Evolutionary conservation across 2,329 filamentous ascomycete genomes (phyloP).

Genomic region (Botryotinia narcissicola): DNA sequence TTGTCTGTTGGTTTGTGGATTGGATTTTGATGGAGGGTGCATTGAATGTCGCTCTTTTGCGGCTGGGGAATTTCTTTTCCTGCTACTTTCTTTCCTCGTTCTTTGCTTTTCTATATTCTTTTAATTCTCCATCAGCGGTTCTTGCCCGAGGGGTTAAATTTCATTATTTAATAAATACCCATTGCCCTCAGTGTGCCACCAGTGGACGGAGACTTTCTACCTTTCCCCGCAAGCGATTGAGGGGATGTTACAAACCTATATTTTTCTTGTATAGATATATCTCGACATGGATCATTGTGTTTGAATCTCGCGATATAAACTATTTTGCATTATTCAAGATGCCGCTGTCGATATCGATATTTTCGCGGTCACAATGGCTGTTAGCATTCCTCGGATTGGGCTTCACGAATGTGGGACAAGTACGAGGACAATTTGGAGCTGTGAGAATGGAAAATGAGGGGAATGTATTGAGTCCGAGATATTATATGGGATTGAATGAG

Average conservation of each 20-base stretch:
- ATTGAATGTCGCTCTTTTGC: neutral
- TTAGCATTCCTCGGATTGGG: neutral
- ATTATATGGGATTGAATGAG: slow-evolving; percentile 27
- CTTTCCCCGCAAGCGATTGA: neutral
- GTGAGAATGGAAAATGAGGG: slow-evolving; percentile 1
- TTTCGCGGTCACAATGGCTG: neutral
- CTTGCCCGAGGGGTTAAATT: no score
- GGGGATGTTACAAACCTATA: neutral
- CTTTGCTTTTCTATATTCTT: neutral
- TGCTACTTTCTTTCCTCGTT: neutral
- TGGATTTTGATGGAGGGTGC: neutral
- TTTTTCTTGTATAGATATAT: neutral
- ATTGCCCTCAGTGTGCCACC: neutral
- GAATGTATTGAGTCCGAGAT: slow-evolving; percentile 30
- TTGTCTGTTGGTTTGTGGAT: neutral
- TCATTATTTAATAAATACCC: neutral
- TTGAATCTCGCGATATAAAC: neutral
- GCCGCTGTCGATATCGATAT: neutral
- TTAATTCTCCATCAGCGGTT: neutral
- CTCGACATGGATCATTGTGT: neutral
- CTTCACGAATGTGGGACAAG: neutral
- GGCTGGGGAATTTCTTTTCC: neutral
- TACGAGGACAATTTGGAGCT: slow-evolving; percentile 6
- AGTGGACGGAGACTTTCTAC: neutral
- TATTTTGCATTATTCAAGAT: neutral